Base-by-base conservation (phyloP, 768 basidiomycete genomes). In the Suillus variegatus region DNA sequence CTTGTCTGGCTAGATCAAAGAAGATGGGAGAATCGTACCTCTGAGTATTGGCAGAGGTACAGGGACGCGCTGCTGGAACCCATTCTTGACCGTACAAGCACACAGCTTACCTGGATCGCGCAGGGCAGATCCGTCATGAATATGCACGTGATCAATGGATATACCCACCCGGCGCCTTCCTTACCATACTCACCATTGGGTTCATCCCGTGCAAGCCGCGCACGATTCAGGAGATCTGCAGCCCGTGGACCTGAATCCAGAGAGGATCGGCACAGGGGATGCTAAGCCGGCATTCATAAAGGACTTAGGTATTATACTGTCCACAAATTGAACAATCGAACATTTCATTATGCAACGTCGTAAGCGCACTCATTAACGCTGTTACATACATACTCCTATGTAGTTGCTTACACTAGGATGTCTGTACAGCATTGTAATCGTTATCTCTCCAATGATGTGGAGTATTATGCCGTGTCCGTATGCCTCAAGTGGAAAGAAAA, bases 1-100 rank as follows among this genome's bases (percentile, higher is more conserved):
- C 65, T 73, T 4, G 54, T 73, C 14, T 73, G 72, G 72, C 64
- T 69, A 18, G 61, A 69, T 44, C 46, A 35, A 52, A 9, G 60
- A 32, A 28, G 58, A 18, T 57, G 46, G 40, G 10, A 46, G 25
- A 5, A 65, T n/a, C 46, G 36, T 25, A 60, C 51, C 2, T 13
- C 13, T 7, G 47, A 47, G 14, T 36, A 61, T 40, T 67, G 64
- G 55, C 64, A 67, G 58, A 28, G 7, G 57, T 35, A 66, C 41
- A 65, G 66, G 46, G 43, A 67, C 38, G 16, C 41, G 20, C 55
- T 52, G 3, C 25, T 52, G 5, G 28, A 10, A n/a, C 66, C 49
- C 10, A 46, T 61, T 25, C n/a, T 65, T 28, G 60, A 65, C 43
- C 6, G n/a, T 20, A 52, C 64, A 18, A 46, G n/a, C 41, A 7